Conservation (phyloP, 192 early-diverging fungal genomes). For the Rhizoclosmatium globosum region DNA sequence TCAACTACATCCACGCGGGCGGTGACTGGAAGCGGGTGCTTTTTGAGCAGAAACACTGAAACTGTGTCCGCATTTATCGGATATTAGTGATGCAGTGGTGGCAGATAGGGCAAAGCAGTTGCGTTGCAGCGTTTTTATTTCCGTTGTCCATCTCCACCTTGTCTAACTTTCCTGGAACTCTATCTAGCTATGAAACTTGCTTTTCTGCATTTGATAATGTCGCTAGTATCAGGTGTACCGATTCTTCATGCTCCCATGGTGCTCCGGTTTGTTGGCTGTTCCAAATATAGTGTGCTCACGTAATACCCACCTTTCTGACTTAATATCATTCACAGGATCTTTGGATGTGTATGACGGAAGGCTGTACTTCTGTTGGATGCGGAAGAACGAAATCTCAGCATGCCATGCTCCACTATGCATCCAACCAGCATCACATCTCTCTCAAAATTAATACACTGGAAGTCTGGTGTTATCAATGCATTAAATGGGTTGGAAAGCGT, state of each 20-base stretch:
- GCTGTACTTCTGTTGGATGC: constrained; percentile 17
- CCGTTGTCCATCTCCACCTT: not conserved
- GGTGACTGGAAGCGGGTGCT: not conserved
- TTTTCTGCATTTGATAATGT: not conserved
- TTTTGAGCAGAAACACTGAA: not conserved
- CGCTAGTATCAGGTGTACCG: not conserved
- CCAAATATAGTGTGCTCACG: not conserved
- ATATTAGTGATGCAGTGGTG: constrained; percentile 4
- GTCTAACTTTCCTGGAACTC: not conserved
- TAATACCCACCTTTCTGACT: not conserved
- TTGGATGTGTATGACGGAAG: constrained; percentile 32
- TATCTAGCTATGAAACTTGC: not conserved
- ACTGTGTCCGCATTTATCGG: constrained; percentile 24
- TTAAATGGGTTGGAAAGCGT: constrained; percentile 30
- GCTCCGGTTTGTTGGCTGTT: constrained; percentile 9
- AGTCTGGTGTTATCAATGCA: constrained; percentile 34
- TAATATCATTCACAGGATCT: constrained; percentile 13
- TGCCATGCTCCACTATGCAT: constrained; percentile 11
- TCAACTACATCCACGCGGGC: constrained; percentile 18
- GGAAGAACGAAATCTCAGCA: constrained; percentile 30
- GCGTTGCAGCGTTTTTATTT: constrained; percentile 5
- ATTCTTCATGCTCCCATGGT: not conserved
- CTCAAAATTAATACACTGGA: constrained; percentile 34
- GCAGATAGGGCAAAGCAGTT: constrained; percentile 7
- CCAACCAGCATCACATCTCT: constrained; percentile 4